These are phyloP conservation scores for Zoysia matrella DNA, from an alignment of 202 grass and related monocot species.

Conservation along the genomic window DNA sequence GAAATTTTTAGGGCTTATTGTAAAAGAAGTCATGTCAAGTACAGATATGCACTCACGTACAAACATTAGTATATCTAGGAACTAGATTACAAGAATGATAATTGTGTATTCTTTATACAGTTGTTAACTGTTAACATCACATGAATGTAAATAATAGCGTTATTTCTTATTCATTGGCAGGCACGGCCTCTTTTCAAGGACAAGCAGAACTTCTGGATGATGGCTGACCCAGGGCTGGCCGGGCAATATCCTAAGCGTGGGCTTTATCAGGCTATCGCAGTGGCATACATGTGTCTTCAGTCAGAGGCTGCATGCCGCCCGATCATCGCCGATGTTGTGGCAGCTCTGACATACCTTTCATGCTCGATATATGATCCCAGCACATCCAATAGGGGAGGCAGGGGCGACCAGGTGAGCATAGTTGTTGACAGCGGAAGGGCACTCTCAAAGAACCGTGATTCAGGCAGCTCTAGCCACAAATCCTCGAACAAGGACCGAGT, in stretches of 20 bases:
- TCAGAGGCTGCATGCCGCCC: slow-evolving; percentile 81
- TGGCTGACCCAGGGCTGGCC: slow-evolving; percentile 77
- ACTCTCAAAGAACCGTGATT: slow-evolving; percentile 49
- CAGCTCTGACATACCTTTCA: slow-evolving; percentile 78
- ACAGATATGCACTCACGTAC: neutral
- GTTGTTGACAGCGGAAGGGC: slow-evolving; percentile 42
- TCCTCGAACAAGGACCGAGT: slow-evolving; percentile 46
- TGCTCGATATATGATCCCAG: slow-evolving; percentile 66
- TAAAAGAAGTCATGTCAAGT: slow-evolving; percentile 14
- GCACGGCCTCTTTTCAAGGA: slow-evolving; percentile 90
- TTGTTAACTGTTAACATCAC: neutral
- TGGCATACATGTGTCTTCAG: slow-evolving; percentile 98
- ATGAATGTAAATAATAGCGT: neutral
- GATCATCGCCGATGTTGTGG: slow-evolving; percentile 79
- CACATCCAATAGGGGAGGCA: slow-evolving; percentile 35
- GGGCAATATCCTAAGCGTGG: slow-evolving; percentile 75
- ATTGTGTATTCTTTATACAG: slow-evolving; percentile 15
- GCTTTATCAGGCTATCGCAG: slow-evolving; percentile 77
- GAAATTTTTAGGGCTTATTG: neutral
- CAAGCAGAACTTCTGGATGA: slow-evolving; percentile 75
- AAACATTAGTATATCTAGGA: slow-evolving; percentile 15
- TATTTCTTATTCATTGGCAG: slow-evolving; percentile 50
- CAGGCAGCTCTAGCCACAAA: slow-evolving; percentile 54
- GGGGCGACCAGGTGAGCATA: slow-evolving; percentile 41
- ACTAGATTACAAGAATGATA: slow-evolving; percentile 1